These are phyloP conservation scores for Aspergillus sp. DNA, from an alignment of 2,329 filamentous ascomycete species.

Conservation along the genomic window DNA sequence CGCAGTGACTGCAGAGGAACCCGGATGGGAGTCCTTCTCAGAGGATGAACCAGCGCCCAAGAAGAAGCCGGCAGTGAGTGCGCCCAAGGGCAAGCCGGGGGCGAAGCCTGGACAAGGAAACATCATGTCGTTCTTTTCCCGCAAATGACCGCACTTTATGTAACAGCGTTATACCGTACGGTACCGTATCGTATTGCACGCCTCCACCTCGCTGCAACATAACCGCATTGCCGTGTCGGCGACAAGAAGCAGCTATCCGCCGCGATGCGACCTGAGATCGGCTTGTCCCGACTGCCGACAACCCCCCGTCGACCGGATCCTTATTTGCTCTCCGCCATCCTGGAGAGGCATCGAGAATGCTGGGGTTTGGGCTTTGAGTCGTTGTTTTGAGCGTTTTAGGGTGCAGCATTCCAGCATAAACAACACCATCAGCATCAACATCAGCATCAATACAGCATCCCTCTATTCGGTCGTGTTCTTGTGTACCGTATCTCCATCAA, in stretches of 20 bases:
- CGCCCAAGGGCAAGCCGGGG: constrained; percentile 44
- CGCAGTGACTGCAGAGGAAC: constrained; percentile 74
- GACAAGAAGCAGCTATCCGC: too few relatives aligned
- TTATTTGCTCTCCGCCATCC: too few relatives aligned
- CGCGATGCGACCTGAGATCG: background rate
- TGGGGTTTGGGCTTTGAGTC: too few relatives aligned
- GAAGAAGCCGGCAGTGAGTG: constrained; percentile 36
- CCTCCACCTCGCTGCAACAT: background rate
- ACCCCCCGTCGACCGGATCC: background rate
- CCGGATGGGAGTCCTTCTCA: constrained; percentile 84
- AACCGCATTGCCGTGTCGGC: too few relatives aligned
- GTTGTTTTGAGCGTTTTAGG: too few relatives aligned
- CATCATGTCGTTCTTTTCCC: constrained; percentile 88
- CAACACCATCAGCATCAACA: too few relatives aligned
- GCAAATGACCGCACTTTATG: constrained; percentile 47
- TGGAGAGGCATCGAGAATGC: too few relatives aligned
- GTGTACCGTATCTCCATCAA: too few relatives aligned
- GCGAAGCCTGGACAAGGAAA: constrained; percentile 55
- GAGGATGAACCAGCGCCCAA: constrained; percentile 64
- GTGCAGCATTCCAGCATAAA: too few relatives aligned
- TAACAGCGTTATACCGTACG: background rate
- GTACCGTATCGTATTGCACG: background rate
- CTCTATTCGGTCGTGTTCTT: too few relatives aligned
- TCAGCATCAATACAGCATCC: too few relatives aligned
- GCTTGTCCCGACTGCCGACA: background rate